Base-by-base conservation (phyloP, 352 stramenopile genomes). In the Phytopythium delawarense region DNA sequence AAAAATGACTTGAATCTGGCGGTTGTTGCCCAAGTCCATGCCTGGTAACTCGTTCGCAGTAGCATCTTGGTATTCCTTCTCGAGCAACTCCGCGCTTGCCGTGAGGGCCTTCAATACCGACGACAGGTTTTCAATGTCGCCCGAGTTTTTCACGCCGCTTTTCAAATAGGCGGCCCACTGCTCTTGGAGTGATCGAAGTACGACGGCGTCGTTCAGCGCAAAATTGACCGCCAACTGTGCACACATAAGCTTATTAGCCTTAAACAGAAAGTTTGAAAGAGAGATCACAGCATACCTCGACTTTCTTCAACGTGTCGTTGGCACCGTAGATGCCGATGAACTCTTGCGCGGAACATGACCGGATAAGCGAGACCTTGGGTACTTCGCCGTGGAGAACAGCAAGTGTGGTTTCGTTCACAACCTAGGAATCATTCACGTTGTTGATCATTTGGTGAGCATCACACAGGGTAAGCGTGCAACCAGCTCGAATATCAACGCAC, bases 1-100 rank as follows among this genome's bases (percentile, higher is more conserved):
- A 64, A 92, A 95, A 28, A 95, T 89, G 56, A 95, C 64, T 67
- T 95, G 87, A 34, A 92, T 67, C 35, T 84, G 87, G 45, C 81
- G 62, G 37, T 64, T 67, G 30, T 64, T 48, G 13, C 37, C n/a
- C 48, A 75, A 59, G 40, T 57, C 60, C 5, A 61, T 67, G n/a
- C 63, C 67, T 44, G 69, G 59, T 12, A 72, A 45, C 45, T 70
- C 63, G 51, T 75, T 72, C 30, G 84, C 67, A 13, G 48, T 60
- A 23, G 70, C 56, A 35, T 75, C 68, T 20, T 69, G 71, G 58
- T 85, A 78, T 28, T 84, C 67, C 23, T 83, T 78, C 57, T 88
- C 65, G 30, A 91, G 49, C 3, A 70, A 60, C 50, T 82, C 84
- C 7, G 81, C 79, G 35, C 70, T 78, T 7, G 77, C 57, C 15